Evolutionary conservation across 2,329 filamentous ascomycete species (phyloP), one percentile per base, ranked within the genome.

Genomic region (Verticillium nonalfalfae): DNA sequence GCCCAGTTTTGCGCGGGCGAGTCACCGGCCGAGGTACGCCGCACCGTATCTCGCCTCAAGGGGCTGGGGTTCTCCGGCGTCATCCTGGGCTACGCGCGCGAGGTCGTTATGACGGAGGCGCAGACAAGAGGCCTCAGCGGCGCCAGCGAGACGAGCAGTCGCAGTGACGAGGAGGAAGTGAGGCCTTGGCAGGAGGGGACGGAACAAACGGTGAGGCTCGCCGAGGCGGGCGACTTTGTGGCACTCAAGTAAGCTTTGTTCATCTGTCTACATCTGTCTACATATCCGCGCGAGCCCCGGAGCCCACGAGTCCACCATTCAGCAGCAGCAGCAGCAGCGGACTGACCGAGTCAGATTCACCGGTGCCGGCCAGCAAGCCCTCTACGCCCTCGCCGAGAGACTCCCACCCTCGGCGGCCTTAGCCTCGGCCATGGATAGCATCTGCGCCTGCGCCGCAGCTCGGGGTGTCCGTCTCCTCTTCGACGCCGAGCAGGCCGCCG

Each of bases 1-100:
- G 86, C 87, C 31, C 93, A 97, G 69, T 97, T 96, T 75, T 97
- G 93, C 74, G 91, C 91, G 0, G 93, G 93, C 34, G 90, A 93
- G 75, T 89, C 85, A 57, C 79, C 83, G 0, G 68, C 73, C 1
- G 90, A 97, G 74, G 89, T 96, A 1, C 78, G 80, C 52, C 75
- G 72, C 35, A 93, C 89, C 0, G 84, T 92, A 35, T 71, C 80
- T 1, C 78, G 81, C 1, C 79, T 96, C 10, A 90, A 91, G 73
- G 74, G 79, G 36, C 86, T 94, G 55, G 93, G 93, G 1, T 96
- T 91, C 71, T 85, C 84, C 31, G 93, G 93, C 13, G 90, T 96
- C 6, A 92, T 97, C 60, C 80, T 97, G 56, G 88, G 90, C 58
- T 96, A 96, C 69, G 92, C 91, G 2, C 85, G 84, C 65, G 93